phyloP scores from a whole-genome alignment of 2,329 filamentous ascomycete species.

The Fusarium pseudonygamai region DNA sequence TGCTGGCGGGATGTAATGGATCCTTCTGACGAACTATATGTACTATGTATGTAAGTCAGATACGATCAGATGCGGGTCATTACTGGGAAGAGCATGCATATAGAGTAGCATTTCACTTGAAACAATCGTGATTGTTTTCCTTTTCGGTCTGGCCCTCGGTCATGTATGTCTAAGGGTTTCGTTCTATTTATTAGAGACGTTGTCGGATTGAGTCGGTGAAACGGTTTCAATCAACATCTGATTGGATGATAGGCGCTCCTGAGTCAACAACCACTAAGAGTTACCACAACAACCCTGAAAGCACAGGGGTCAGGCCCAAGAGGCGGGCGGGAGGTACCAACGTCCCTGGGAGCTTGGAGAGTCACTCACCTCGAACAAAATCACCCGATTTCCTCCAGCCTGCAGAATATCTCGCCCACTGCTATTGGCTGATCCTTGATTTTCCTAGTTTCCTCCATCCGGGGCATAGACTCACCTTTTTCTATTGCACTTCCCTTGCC shows the following conservation, averaged over 20 bases:
- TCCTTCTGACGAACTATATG: conserved; percentile 18
- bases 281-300: conserved; percentile 32
- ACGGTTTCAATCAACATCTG: conserved; percentile 1
- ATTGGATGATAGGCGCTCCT: conserved; percentile 7
- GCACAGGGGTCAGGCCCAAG: conserved; percentile 8
- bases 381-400: conserved; percentile 43
- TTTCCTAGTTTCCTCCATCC: conserved; percentile 29
- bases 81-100: conserved; percentile 13
- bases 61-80: conserved; percentile 24
- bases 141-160: background rate
- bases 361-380: conserved; percentile 32
- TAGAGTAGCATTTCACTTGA: conserved; percentile 2
- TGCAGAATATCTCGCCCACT: conserved; percentile 39
- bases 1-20: conserved; percentile 21
- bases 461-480: conserved; percentile 32
- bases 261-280: conserved; percentile 36
- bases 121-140: background rate
- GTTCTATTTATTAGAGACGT: background rate
- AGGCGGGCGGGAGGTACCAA: conserved; percentile 24
- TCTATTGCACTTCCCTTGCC: conserved; percentile 12
- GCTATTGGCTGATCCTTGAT: conserved; percentile 38
- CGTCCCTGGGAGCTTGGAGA: conserved; percentile 24
- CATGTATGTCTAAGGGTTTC: background rate
- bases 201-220: conserved; percentile 22
- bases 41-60: background rate